A percentile compares a stretch with the other conserved stretches of the same genome.
phyloP scores from a whole-genome alignment of 2,329 filamentous ascomycete species.

The Colletotrichum cordylinicola region DNA sequence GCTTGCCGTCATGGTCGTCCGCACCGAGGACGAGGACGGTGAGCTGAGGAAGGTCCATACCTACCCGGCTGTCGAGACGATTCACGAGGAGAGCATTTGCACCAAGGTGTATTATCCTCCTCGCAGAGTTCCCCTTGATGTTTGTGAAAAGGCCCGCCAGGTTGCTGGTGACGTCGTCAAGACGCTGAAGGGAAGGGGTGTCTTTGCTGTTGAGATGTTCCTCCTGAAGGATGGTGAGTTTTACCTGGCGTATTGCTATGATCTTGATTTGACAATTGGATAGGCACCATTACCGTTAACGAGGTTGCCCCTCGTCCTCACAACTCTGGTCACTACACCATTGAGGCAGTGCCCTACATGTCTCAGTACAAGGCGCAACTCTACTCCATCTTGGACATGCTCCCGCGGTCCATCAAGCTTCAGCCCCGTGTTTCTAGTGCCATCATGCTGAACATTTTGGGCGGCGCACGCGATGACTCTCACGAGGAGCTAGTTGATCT shows the following conservation, averaged over 20 bases:
- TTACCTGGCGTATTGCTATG: not conserved
- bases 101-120: constrained; percentile 90
- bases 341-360: constrained; percentile 84
- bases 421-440: constrained; percentile 63
- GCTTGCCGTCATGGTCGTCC: constrained; percentile 92
- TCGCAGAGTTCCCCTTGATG: constrained; percentile 66
- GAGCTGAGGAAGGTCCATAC: constrained; percentile 61
- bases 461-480: constrained; percentile 68
- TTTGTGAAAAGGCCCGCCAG: constrained; percentile 71
- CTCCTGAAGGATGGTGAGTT: constrained; percentile 70
- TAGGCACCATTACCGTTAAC: constrained; percentile 75
- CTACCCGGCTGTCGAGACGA: constrained; percentile 91
- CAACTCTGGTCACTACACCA: constrained; percentile 95
- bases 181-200: constrained; percentile 84
- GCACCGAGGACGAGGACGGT: constrained; percentile 74
- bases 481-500: constrained; percentile 59
- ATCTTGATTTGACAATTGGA: not conserved
- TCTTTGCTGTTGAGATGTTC: constrained; percentile 98
- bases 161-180: constrained; percentile 81
- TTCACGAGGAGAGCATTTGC: constrained; percentile 96
- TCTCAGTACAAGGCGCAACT: constrained; percentile 95
- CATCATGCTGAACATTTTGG: constrained; percentile 85
- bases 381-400: constrained; percentile 75
- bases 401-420: constrained; percentile 61
- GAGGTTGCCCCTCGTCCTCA: constrained; percentile 79